A percentile compares a stretch with the other conserved stretches of the same genome.
Conservation (phyloP, 768 basidiomycete genomes). For the Tylopilus plumbeoviolaceoides region DNA sequence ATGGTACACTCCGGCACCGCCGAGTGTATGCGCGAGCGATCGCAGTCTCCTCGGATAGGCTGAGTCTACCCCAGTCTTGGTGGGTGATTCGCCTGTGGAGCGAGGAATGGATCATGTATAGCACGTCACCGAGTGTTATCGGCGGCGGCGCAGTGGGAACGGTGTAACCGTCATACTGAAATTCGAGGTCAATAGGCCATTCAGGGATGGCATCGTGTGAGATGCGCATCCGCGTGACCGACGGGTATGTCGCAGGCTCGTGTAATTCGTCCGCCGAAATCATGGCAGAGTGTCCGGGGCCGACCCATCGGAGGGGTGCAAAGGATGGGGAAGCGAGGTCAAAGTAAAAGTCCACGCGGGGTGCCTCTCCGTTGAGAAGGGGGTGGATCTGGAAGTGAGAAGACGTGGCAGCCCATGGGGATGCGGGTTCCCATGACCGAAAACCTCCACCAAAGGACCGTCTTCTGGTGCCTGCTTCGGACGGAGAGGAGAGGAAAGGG, state of each 20-base stretch:
- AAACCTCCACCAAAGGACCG: slow-evolving; percentile 28
- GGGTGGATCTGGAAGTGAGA: slow-evolving; percentile 28
- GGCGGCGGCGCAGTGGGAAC: slow-evolving; percentile 29
- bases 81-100: slow-evolving; percentile 41
- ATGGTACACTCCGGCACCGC: slow-evolving; percentile 30
- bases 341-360: slow-evolving; percentile 46
- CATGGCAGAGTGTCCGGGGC: slow-evolving; percentile 34
- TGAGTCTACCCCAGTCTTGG: slow-evolving; percentile 32
- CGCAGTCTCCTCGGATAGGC: slow-evolving; percentile 24
- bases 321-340: slow-evolving; percentile 51
- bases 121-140: slow-evolving; percentile 57
- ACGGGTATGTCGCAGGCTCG: slow-evolving; percentile 55
- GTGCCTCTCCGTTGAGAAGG: slow-evolving; percentile 47
- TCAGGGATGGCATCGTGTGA: slow-evolving; percentile 50
- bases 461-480: slow-evolving; percentile 17
- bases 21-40: slow-evolving; percentile 37
- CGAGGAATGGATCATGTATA: slow-evolving; percentile 45
- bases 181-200: slow-evolving; percentile 59
- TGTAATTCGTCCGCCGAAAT: slow-evolving; percentile 44
- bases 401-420: slow-evolving; percentile 22
- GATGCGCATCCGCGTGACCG: slow-evolving; percentile 52
- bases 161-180: slow-evolving; percentile 29
- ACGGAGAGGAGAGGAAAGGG: slow-evolving; percentile 21
- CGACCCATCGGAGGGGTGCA: slow-evolving; percentile 39
- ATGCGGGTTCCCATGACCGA: slow-evolving; percentile 19